These are phyloP conservation scores for Alternaria arbusti DNA, from an alignment of 2,329 filamentous ascomycete species.

Conservation along the genomic window DNA sequence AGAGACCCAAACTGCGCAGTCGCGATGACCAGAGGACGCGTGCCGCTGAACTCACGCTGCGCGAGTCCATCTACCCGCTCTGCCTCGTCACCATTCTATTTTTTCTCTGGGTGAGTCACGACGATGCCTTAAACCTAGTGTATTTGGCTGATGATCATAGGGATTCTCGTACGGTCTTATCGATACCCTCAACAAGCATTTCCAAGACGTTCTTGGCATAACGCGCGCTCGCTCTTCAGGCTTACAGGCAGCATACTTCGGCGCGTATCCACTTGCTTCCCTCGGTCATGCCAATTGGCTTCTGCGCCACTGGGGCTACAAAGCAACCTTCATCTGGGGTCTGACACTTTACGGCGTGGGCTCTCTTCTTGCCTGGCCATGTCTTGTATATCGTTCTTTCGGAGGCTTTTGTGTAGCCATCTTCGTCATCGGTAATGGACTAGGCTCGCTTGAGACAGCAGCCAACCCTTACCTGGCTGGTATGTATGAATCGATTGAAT, in stretches of 20 bases:
- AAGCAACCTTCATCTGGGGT: constrained; percentile 57
- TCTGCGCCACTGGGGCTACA: constrained; percentile 58
- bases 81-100: constrained; percentile 70
- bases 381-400: constrained; percentile 61
- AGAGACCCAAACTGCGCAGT: constrained; percentile 36
- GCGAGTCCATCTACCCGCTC: constrained; percentile 71
- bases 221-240: constrained; percentile 53
- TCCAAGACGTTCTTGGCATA: constrained; percentile 54
- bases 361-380: constrained; percentile 66
- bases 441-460: constrained; percentile 64
- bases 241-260: constrained; percentile 59
- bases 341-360: constrained; percentile 63
- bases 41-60: constrained; percentile 68
- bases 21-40: constrained; percentile 56
- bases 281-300: constrained; percentile 58
- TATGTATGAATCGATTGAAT: background rate
- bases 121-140: background rate
- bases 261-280: constrained; percentile 57
- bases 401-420: constrained; percentile 67
- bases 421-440: constrained; percentile 60
- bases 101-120: constrained; percentile 64
- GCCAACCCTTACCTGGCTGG: constrained; percentile 56
- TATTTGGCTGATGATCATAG: constrained; percentile 20
- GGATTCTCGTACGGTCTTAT: constrained; percentile 64
- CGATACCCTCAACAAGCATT: constrained; percentile 61